Evolutionary conservation across 179 eudicot genomes (phyloP), one percentile per base, ranked within the genome.

Genomic region (Spinacia oleracea): DNA sequence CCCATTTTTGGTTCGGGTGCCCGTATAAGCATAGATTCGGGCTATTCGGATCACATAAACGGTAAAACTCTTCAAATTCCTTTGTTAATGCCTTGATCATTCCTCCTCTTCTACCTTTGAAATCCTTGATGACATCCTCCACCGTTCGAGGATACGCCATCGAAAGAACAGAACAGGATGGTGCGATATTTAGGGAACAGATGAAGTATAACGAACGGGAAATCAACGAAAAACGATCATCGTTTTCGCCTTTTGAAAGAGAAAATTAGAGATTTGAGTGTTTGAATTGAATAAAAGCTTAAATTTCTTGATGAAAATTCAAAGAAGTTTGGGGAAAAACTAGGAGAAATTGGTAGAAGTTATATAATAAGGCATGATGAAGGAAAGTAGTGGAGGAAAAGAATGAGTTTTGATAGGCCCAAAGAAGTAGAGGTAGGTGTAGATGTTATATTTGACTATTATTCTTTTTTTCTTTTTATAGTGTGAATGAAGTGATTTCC

Each of bases 31-130:
- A 77, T 23, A 81, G 32, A 34, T 31, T 53, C 9, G 66, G 77
- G 35, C 62, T 34, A 10, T 29, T 71, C 20, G 80, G 83, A 64
- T 81, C 80, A 77, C 83, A 81, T 40, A 50, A 23, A 11, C 38
- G 20, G 20, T 62, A 77, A 31, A 81, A 76, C 8, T 62, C 27
- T 20, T 76, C 45, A 0, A 76, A 56, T 50, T 81, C 80, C 21
- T 70, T 81, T 10, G 83, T 81, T 3, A 81, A 51, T 23, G 83
- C 83, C 76, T 71, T 76, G 73, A 81, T 27, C 11, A 81, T 70
- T 29, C 70, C 80, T 1, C 35, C 56, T 67, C 83, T 70, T 76
- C 83, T 76, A 70, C 73, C 77, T 73, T 48, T 76, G 21, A 76
- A 81, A 81, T 81, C 80, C 32, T 20, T 29, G 18, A 76, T 29